Base-by-base conservation (phyloP, 495 filamentous ascomycete species). In the Daldinia loculata region DNA sequence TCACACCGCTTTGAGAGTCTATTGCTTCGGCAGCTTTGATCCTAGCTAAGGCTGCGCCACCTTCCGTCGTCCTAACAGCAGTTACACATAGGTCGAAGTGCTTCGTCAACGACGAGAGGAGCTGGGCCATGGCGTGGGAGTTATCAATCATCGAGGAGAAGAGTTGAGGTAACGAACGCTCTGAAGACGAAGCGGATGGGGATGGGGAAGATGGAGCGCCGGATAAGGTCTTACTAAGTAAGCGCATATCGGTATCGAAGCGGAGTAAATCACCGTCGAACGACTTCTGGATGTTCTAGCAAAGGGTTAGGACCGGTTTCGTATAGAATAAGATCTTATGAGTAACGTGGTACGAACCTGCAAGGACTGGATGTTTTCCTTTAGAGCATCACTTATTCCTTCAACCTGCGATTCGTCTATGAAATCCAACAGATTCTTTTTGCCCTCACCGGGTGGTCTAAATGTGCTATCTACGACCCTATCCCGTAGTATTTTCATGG, bases 81-180 rank as follows among this genome's bases (percentile, higher is more conserved):
- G 89, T 94, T 22, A 95, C 93, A 75, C 95, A 99, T 61, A 96
- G 89, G 79, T 99, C 95, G 72, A 97, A 98, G 80, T 99, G 96
- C 14, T 84, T 84, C n/a, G 93, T 94, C 22, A 99, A 84, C 2
- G 90, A 91, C 70, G 95, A 88, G 0, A 99, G 85, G 22, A 92
- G 83, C 56, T 87, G 82, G 30, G 94, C 95, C 91, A 97, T 95
- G 67, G 89, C 90, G 69, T 90, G 89, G 0, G 95, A 94, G 67
- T 94, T 89, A 56, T 84, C 84, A 73, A 97, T 90, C 36, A 98
- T 84, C 5, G 86, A 84, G 52, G 88, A 86, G 53, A 98, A 87
- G 67, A 93, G 87, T 9, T 84, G 79, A 17, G 90, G 87, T 56
- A 95, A 85, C 1, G 88, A 85, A 1, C 86, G 82, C 73, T 74